Evolutionary conservation across 2,329 filamentous ascomycete genomes (phyloP), one percentile per base, ranked within the genome.

Genomic region (Penicillium sp.): DNA sequence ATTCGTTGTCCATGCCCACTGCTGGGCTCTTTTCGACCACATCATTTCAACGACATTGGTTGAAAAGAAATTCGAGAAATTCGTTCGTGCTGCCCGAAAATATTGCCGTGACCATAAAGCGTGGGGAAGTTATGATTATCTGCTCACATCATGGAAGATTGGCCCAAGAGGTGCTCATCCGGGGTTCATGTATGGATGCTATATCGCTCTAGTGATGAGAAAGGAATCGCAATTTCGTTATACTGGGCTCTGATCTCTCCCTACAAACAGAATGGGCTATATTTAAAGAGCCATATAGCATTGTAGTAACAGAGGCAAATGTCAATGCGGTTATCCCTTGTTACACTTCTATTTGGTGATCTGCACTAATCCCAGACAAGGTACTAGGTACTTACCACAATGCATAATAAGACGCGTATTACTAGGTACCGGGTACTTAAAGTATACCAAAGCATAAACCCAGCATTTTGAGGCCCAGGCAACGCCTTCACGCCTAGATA

Each of bases 1-100:
- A n/a, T 59, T 42, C 21, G 8, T 56, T 23, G 37, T 59, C 6
- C 59, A 61, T 48, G 52, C 52, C n/a, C 52, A 61, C 46, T 61
- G 59, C 40, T 60, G 58, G 56, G 45, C 23, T 7, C 25, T 61
- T n/a, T 21, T 59, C 27, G 17, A 42, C 19, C 40, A n/a, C 23
- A 40, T 49, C 4, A 29, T 52, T 31, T 19, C 23, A 48, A 46
- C 31, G 8, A 47, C 8, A 21, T 33, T 25, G 25, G 42, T 13
- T 21, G 43, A 46, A 29, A 46, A 3, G 2, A 8, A 46, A 1
- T 2, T 61, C 7, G 31, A 15, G 8, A 56, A 38, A 25, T 41
- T 61, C 6, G 31, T 59, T 17, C 19, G 23, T 29, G 29, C 23
- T 45, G 48, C 15, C 29, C 56, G 40, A 53, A 21, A 46, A 10